phyloP scores from a whole-genome alignment of 768 basidiomycete genomes.

The Rhodotorula toruloides region DNA sequence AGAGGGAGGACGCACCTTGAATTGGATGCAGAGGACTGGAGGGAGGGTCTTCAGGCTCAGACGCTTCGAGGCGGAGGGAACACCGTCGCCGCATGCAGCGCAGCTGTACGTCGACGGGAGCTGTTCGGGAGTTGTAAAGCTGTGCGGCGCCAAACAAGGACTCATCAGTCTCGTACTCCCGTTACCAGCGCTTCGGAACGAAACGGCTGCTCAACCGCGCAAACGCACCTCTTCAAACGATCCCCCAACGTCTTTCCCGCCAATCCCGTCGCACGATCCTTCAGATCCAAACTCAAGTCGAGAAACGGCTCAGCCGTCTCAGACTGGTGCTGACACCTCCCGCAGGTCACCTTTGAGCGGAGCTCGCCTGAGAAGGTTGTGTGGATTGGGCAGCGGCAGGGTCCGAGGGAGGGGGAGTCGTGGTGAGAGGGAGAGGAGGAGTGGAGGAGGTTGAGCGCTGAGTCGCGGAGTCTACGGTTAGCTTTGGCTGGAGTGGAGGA shows the following conservation, averaged over 20 bases:
- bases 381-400: conserved; percentile 87
- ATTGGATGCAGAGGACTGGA: conserved; percentile 84
- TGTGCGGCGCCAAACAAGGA: conserved; percentile 42
- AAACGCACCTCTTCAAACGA: conserved; percentile 64
- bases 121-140: conserved; percentile 80
- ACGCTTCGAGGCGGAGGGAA: conserved; percentile 73
- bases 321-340: conserved; percentile 70
- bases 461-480: background rate
- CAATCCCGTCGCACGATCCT: conserved; percentile 4
- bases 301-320: conserved; percentile 82
- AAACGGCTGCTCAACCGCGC: background rate
- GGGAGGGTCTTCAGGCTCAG: conserved; percentile 79
- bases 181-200: background rate
- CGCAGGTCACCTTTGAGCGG: conserved; percentile 84
- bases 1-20: conserved; percentile 61
- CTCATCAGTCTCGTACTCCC: background rate
- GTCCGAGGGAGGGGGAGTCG: conserved; percentile 51
- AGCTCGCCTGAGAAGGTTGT: conserved; percentile 79
- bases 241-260: conserved; percentile 63
- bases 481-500: background rate
- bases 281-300: conserved; percentile 81
- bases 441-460: conserved; percentile 78
- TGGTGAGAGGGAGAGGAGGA: conserved; percentile 67
- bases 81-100: conserved; percentile 67
- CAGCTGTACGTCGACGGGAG: conserved; percentile 78